Conservation (phyloP, 345 rosid genomes). For the Erodium maritimum region DNA sequence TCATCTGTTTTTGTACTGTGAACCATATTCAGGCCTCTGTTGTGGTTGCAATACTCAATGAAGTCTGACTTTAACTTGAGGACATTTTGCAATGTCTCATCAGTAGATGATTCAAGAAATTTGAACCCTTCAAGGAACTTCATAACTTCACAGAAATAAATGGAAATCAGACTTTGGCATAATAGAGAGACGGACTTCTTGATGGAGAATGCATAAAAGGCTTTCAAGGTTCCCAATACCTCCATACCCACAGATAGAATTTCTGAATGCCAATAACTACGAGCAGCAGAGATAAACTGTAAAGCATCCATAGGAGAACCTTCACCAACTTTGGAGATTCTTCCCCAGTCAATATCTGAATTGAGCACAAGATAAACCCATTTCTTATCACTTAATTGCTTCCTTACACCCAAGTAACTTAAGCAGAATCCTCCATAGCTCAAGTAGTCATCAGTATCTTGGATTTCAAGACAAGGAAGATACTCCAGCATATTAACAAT, state of each 20-base stretch:
- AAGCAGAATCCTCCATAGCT: conserved; percentile 27
- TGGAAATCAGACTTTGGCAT: background rate
- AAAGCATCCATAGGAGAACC: background rate
- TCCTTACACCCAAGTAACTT: conserved; percentile 34
- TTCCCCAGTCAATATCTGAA: conserved; percentile 27
- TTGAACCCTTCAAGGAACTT: background rate
- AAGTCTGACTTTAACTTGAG: background rate
- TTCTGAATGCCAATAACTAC: conserved; percentile 5
- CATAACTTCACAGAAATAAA: background rate
- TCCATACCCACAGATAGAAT: background rate
- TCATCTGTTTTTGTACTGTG: background rate
- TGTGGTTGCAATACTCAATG: conserved; percentile 3
- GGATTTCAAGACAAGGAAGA: conserved; percentile 6
- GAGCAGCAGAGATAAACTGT: background rate
- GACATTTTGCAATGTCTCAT: background rate
- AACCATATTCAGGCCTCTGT: background rate
- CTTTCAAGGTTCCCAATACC: background rate
- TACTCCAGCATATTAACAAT: conserved; percentile 14
- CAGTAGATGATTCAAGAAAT: background rate
- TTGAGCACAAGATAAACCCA: conserved; percentile 20
- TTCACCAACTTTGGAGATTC: too few relatives aligned
- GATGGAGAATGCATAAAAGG: background rate
- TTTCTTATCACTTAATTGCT: conserved; percentile 6
- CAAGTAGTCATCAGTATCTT: conserved; percentile 1
- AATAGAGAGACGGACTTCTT: background rate